Percentiles rank a stretch among this genome's conserved stretches.
phyloP scores from a whole-genome alignment of 805 yeast species.

The Kluyveromyces aestuarii region DNA sequence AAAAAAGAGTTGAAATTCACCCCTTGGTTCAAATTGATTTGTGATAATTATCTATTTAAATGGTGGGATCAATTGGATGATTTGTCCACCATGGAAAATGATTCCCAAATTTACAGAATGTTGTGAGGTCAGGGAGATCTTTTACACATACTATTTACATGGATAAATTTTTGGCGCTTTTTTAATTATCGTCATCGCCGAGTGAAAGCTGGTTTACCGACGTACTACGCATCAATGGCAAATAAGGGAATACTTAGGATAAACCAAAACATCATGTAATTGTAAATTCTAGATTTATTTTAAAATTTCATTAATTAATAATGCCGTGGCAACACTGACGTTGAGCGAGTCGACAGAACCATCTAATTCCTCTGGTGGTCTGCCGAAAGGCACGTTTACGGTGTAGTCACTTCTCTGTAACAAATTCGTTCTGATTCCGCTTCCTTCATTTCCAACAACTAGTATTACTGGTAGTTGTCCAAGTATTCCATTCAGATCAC shows the following conservation, averaged over 20 bases:
- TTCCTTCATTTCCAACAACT: constrained; percentile 80
- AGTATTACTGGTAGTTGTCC: constrained; percentile 51
- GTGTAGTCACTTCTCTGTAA: constrained; percentile 45
- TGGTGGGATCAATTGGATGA: constrained; percentile 85
- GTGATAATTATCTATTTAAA: constrained; percentile 78
- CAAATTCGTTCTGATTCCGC: constrained; percentile 65
- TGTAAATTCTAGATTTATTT: background rate
- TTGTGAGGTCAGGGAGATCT: constrained; percentile 7
- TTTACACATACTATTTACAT: background rate
- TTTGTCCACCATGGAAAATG: constrained; percentile 40
- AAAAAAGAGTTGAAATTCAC: constrained; percentile 68
- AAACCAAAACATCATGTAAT: background rate
- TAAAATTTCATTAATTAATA: constrained; percentile 37
- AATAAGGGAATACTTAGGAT: background rate
- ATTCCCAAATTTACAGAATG: constrained; percentile 29
- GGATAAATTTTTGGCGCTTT: background rate
- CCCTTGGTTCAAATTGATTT: constrained; percentile 96
- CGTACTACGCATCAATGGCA: too few species aligned
- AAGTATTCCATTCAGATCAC: constrained; percentile 37
- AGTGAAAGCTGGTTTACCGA: too few species aligned
- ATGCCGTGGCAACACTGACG: constrained; percentile 83
- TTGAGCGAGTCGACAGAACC: constrained; percentile 64
- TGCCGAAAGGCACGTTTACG: constrained; percentile 27
- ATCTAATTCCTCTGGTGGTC: constrained; percentile 4
- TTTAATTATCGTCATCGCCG: background rate